phyloP scores from a whole-genome alignment of 2,329 filamentous ascomycete species.

The Colletotrichum abscissum region DNA sequence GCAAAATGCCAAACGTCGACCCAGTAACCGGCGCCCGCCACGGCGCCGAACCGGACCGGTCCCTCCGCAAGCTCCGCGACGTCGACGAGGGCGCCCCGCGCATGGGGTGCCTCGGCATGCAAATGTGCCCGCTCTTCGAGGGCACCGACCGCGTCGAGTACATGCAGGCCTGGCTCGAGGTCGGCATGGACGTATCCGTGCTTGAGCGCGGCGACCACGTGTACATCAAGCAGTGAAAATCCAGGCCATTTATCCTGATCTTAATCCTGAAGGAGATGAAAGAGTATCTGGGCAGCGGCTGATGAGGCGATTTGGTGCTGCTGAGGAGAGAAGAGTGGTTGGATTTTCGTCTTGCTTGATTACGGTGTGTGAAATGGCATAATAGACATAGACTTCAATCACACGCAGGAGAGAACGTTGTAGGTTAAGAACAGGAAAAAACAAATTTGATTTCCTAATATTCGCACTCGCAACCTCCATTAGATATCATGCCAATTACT shows the following conservation, averaged over 20 bases:
- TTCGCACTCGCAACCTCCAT: constrained; percentile 2
- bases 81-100: constrained; percentile 70
- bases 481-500: constrained; percentile 18
- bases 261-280: neutral
- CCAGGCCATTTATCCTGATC: neutral
- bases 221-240: constrained; percentile 49
- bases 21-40: constrained; percentile 69
- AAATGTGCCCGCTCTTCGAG: constrained; percentile 68
- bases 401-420: neutral
- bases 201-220: constrained; percentile 57
- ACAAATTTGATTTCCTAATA: neutral
- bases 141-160: constrained; percentile 35
- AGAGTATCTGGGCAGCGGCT: neutral
- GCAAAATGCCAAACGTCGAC: constrained; percentile 78
- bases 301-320: neutral
- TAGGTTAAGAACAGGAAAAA: constrained; percentile 3
- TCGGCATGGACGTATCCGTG: constrained; percentile 67
- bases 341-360: neutral
- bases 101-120: constrained; percentile 72
- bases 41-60: constrained; percentile 65
- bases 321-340: neutral
- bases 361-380: neutral
- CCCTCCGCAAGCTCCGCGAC: constrained; percentile 67
- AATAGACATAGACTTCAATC: neutral
- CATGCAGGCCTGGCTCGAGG: constrained; percentile 60